phyloP scores from a whole-genome alignment of 2,329 filamentous ascomycete species.

The Colletotrichum limetticola region DNA sequence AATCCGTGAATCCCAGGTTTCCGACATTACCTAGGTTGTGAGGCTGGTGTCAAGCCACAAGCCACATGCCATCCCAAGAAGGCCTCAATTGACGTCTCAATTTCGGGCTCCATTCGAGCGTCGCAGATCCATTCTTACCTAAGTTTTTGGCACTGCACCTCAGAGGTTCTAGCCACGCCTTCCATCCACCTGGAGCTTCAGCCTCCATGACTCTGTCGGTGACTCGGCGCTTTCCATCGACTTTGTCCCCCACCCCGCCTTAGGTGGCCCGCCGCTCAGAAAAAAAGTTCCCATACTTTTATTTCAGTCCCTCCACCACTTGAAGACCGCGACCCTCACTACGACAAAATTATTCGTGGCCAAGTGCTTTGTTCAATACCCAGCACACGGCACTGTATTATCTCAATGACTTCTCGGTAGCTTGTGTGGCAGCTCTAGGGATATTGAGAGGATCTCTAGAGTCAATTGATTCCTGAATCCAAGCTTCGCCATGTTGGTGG shows the following conservation, averaged over 20 bases:
- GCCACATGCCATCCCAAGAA: slow-evolving; percentile 9
- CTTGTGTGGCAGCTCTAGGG: slow-evolving; percentile 78
- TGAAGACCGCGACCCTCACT: slow-evolving; percentile 20
- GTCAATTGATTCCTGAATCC: slow-evolving; percentile 62
- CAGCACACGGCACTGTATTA: slow-evolving; percentile 23
- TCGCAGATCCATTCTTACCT: slow-evolving; percentile 18
- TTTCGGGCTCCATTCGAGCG: not conserved
- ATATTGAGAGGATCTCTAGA: slow-evolving; percentile 82
- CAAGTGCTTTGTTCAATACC: slow-evolving; percentile 4
- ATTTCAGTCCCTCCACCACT: not conserved
- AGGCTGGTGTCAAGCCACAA: slow-evolving; percentile 16
- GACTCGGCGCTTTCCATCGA: slow-evolving; percentile 31
- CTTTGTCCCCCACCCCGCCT: slow-evolving; percentile 34
- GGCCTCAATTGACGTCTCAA: slow-evolving; percentile 2
- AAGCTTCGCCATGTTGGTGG: slow-evolving; percentile 52
- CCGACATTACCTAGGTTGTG: not conserved
- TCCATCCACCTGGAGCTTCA: slow-evolving; percentile 18
- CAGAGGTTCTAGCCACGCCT: slow-evolving; percentile 21
- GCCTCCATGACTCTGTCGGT: slow-evolving; percentile 26
- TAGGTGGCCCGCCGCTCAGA: slow-evolving; percentile 29
- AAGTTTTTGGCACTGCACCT: not conserved
- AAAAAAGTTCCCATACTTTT: slow-evolving; percentile 33
- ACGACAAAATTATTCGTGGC: not conserved
- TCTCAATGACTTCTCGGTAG: slow-evolving; percentile 75
- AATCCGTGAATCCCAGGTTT: not conserved